These are phyloP conservation scores for Trametes villosa DNA, from an alignment of 768 basidiomycete genomes.

Conservation along the genomic window DNA sequence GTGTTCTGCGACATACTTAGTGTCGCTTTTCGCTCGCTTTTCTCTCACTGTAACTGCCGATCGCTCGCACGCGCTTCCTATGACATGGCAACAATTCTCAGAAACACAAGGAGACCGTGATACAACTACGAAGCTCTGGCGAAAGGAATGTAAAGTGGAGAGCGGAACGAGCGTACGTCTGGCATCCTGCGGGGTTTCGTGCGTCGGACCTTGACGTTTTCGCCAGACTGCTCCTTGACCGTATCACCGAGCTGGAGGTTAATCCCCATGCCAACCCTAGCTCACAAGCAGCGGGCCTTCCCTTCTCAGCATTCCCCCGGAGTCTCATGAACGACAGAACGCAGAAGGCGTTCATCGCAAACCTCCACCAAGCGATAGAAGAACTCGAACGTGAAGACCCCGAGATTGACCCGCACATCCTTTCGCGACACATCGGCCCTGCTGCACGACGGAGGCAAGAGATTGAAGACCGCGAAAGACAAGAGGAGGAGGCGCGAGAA, in stretches of 20 bases:
- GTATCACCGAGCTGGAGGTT: conserved; percentile 63
- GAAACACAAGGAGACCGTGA: conserved; percentile 62
- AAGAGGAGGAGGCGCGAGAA: conserved; percentile 53
- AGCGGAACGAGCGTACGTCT: conserved; percentile 64
- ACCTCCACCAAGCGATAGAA: conserved; percentile 51
- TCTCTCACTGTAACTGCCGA: not conserved
- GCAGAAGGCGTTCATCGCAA: conserved; percentile 49
- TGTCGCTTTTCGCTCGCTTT: conserved; percentile 9
- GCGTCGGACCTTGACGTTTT: too few species aligned
- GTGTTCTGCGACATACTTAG: not conserved
- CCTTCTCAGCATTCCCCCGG: conserved; percentile 53
- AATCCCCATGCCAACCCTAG: conserved; percentile 38
- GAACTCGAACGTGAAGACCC: conserved; percentile 52
- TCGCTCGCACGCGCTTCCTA: not conserved
- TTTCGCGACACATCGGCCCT: conserved; percentile 51
- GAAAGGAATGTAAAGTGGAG: conserved; percentile 66
- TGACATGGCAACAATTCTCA: conserved; percentile 33
- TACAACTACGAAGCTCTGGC: conserved; percentile 61
- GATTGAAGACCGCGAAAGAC: conserved; percentile 43
- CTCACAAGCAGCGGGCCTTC: conserved; percentile 36
- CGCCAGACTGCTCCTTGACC: conserved; percentile 56
- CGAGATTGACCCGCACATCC: conserved; percentile 47
- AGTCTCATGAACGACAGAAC: conserved; percentile 47
- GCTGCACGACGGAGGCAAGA: conserved; percentile 48
- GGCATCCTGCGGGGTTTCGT: conserved; percentile 13